phyloP scores from a whole-genome alignment of 2,329 filamentous ascomycete species.

The Fusarium lyarnte region DNA sequence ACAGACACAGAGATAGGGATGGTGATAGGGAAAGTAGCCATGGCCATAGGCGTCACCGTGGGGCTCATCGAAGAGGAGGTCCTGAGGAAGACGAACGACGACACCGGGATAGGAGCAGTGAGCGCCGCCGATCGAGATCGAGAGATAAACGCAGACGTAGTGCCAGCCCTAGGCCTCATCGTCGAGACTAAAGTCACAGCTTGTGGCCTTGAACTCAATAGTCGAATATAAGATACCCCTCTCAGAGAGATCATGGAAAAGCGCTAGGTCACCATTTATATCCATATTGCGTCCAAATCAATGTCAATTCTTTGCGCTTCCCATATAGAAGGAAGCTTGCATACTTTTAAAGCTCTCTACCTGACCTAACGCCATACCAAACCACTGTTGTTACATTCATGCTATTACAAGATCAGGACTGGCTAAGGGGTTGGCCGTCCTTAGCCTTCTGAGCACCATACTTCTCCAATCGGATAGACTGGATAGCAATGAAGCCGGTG shows the following conservation, averaged over 20 bases:
- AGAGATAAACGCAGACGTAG: conserved; percentile 31
- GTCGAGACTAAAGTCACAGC: conserved; percentile 7
- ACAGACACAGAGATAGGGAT: conserved; percentile 9
- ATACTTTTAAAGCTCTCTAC: conserved; percentile 10
- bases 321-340: background rate
- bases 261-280: background rate
- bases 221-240: conserved; percentile 24
- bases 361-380: conserved; percentile 23
- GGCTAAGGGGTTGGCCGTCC: conserved; percentile 46
- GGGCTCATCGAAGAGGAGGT: conserved; percentile 9
- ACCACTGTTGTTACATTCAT: conserved; percentile 20
- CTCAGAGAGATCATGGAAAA: background rate
- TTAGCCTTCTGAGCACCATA: conserved; percentile 47
- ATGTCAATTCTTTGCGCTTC: background rate
- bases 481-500: conserved; percentile 66
- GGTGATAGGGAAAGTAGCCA: conserved; percentile 13
- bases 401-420: conserved; percentile 7
- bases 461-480: conserved; percentile 57
- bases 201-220: background rate
- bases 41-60: conserved; percentile 27
- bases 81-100: conserved; percentile 25
- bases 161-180: conserved; percentile 20
- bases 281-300: background rate
- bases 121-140: conserved; percentile 37
- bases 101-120: conserved; percentile 33